Evolutionary conservation across 768 basidiomycete genomes (phyloP), one percentile per base, ranked within the genome.

Genomic region (Leucocoprinus leucothites): DNA sequence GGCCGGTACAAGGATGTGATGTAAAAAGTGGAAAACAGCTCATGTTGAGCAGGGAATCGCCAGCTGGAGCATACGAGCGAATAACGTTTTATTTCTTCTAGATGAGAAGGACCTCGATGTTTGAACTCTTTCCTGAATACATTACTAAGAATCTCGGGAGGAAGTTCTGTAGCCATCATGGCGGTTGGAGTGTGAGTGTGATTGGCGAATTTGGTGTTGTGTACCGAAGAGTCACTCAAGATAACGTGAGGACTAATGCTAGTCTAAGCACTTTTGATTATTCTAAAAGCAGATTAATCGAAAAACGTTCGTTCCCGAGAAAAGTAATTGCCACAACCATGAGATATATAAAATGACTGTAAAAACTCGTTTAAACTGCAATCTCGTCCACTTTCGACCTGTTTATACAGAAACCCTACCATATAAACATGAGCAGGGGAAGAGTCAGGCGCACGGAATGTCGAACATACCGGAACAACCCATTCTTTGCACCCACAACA

Each of bases 401-500:
- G 61, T 77, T 81, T 56, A 86, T 83, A 61, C 85, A 86, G 63
- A 86, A 85, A 3, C 82, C 84, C 82, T 83, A 34, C n/a, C 26
- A 35, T 31, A 1, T 26, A 13, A 25, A 41, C n/a, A 28, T 51
- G 8, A 48, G 38, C 2, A 14, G 7, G 26, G n/a, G n/a, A n/a
- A n/a, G n/a, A n/a, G n/a, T n/a, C n/a, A n/a, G n/a, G n/a, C n/a
- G 14, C 25, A 58, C 36, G 19, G 44, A 60, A 52, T 18, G 22
- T 47, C 60, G 18, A 44, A 72, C 87, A 65, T 61, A 94, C 94
- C 42, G 94, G 94, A 8, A 86, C 87, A 24, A 96, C 90, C 94
- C 94, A 98, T 64, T 86, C 84, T 62, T 87, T 89, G 65, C 94
- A 98, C 21, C 91, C 88, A 65, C 94, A 96, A 63, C 86, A 82